Evolutionary conservation across 1,284 basidiomycete genomes (phyloP).

Genomic region (Ceratobasidium sp.): DNA sequence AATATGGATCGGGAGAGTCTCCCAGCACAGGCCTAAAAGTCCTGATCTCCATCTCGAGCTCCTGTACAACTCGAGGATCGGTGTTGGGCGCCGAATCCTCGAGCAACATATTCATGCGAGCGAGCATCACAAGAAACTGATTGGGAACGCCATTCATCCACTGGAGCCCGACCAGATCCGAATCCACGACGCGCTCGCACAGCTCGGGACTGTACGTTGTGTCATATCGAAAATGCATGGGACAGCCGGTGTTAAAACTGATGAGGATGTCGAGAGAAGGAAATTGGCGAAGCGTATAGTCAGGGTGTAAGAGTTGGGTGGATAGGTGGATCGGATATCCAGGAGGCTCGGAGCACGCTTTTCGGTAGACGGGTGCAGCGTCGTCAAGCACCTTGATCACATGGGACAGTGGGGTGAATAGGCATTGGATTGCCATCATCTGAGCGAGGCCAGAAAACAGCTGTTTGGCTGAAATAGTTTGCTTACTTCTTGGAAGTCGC

Average conservation of each 20-base stretch:
- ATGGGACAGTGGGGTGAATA: not conserved
- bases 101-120: slow-evolving; percentile 8
- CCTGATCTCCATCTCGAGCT: not conserved
- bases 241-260: not conserved
- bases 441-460: not conserved
- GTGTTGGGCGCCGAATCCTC: not conserved
- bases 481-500: not conserved
- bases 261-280: not conserved
- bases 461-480: too few relatives aligned
- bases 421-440: not conserved
- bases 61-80: not conserved
- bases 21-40: not conserved
- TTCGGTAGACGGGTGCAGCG: slow-evolving; percentile 5
- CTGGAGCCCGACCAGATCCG: not conserved
- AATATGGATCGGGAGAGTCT: not conserved
- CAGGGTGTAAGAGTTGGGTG: not conserved
- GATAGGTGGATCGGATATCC: not conserved
- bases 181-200: not conserved
- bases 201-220: not conserved
- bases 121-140: not conserved
- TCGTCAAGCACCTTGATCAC: not conserved
- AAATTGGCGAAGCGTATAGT: not conserved
- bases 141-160: slow-evolving; percentile 27
- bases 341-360: not conserved
- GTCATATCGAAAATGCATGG: slow-evolving; percentile 26